phyloP scores from a whole-genome alignment of 257 asterid species.

The Galeopsis tetrahit region DNA sequence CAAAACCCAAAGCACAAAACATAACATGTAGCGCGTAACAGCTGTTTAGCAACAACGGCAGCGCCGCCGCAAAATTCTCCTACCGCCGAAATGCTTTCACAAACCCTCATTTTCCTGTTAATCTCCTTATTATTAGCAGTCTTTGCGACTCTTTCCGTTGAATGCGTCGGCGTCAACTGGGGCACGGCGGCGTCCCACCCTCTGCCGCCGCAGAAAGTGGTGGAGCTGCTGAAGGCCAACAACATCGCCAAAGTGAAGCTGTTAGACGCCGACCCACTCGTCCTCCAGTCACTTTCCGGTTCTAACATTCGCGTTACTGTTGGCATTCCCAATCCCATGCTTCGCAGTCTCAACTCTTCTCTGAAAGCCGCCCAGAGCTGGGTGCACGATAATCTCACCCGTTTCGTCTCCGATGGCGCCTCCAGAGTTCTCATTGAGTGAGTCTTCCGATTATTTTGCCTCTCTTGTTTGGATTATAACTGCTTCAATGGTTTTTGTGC shows the following conservation, averaged over 20 bases:
- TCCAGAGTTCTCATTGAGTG: slow-evolving; percentile 72
- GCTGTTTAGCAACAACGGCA: slow-evolving; percentile 25
- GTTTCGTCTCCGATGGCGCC: slow-evolving; percentile 62
- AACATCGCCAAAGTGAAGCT: slow-evolving; percentile 67
- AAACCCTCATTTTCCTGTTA: slow-evolving; percentile 21
- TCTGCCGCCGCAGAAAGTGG: slow-evolving; percentile 74
- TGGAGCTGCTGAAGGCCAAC: slow-evolving; percentile 74
- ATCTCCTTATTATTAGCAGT: slow-evolving; percentile 19
- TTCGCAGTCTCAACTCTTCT: slow-evolving; percentile 70
- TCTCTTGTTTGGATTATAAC: neutral
- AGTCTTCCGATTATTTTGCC: neutral
- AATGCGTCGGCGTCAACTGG: slow-evolving; percentile 82
- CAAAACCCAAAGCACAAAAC: slow-evolving; percentile 25
- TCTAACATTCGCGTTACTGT: slow-evolving; percentile 66
- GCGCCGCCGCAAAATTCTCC: slow-evolving; percentile 17
- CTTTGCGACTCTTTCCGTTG: slow-evolving; percentile 26
- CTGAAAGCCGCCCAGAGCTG: slow-evolving; percentile 74
- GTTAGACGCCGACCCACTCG: slow-evolving; percentile 65
- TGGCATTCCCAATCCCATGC: slow-evolving; percentile 83
- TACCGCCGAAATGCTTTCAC: slow-evolving; percentile 40
- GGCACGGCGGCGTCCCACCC: slow-evolving; percentile 83
- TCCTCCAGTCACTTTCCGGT: slow-evolving; percentile 68
- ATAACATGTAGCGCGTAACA: slow-evolving; percentile 36
- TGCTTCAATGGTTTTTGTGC: neutral
- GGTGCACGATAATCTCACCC: slow-evolving; percentile 91